Evolutionary conservation across 257 asterid species (phyloP).

Genomic region (Parsonsia alboflavescens): DNA sequence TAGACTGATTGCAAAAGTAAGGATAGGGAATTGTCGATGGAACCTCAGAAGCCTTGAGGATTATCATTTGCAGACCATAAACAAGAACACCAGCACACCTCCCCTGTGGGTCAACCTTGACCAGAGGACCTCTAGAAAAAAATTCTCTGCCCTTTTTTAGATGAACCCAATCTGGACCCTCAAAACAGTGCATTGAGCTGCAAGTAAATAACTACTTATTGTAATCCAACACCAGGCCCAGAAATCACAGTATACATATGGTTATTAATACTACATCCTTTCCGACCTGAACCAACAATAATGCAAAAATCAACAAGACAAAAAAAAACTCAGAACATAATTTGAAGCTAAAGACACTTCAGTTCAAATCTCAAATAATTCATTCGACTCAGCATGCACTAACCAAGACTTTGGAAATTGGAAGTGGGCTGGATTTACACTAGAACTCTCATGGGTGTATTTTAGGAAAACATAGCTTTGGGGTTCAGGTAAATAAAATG

Average conservation of each 20-base stretch:
- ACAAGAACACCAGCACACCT: slow-evolving; percentile 88
- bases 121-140: slow-evolving; percentile 76
- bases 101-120: slow-evolving; percentile 91
- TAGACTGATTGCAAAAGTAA: background rate
- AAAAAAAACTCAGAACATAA: background rate
- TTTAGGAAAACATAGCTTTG: background rate
- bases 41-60: slow-evolving; percentile 98
- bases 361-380: background rate
- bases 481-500: background rate
- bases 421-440: background rate
- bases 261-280: background rate
- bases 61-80: slow-evolving; percentile 79
- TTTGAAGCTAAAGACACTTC: background rate
- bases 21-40: slow-evolving; percentile 12
- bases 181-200: slow-evolving; percentile 99
- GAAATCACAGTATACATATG: background rate
- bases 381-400: background rate
- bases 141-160: slow-evolving; percentile 85
- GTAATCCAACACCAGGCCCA: background rate
- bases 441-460: background rate
- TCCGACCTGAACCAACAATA: background rate
- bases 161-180: slow-evolving; percentile 93
- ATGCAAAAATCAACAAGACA: background rate
- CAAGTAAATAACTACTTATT: slow-evolving; percentile 21
- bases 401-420: background rate